These are phyloP conservation scores for Talinum fruticosum DNA, from an alignment of 148 eudicot species.

Conservation along the genomic window DNA sequence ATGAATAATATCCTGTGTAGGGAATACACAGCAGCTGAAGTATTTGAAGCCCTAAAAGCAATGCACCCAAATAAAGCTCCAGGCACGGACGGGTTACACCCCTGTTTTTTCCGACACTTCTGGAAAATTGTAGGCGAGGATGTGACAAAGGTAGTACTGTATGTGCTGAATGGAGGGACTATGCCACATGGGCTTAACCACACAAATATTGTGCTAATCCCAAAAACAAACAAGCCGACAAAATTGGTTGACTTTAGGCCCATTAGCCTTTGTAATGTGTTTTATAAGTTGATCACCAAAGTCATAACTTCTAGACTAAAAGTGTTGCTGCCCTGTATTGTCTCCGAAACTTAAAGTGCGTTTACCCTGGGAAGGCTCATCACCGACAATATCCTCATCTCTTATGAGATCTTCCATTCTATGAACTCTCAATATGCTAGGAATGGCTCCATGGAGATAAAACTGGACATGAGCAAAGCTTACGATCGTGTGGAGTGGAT, in stretches of 20 bases:
- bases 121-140: too few relatives aligned
- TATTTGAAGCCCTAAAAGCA: too few relatives aligned
- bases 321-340: neutral
- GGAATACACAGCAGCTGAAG: too few relatives aligned
- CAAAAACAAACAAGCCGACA: neutral
- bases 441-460: neutral
- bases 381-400: neutral
- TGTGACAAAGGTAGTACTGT: too few relatives aligned
- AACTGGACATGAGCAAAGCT: constrained; percentile 1
- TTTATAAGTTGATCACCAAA: neutral
- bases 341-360: neutral
- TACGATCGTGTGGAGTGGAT: neutral
- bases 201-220: neutral
- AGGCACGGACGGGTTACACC: too few relatives aligned
- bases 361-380: neutral
- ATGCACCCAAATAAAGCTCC: too few relatives aligned
- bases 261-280: neutral
- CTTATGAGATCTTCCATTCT: neutral
- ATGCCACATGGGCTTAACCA: too few relatives aligned
- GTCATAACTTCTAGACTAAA: neutral
- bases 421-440: neutral
- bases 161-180: too few relatives aligned
- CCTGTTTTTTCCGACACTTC: too few relatives aligned
- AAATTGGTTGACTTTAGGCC: neutral
- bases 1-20: too few relatives aligned